Conservation (phyloP, 345 rosid species). For the Citrus reticulata region DNA sequence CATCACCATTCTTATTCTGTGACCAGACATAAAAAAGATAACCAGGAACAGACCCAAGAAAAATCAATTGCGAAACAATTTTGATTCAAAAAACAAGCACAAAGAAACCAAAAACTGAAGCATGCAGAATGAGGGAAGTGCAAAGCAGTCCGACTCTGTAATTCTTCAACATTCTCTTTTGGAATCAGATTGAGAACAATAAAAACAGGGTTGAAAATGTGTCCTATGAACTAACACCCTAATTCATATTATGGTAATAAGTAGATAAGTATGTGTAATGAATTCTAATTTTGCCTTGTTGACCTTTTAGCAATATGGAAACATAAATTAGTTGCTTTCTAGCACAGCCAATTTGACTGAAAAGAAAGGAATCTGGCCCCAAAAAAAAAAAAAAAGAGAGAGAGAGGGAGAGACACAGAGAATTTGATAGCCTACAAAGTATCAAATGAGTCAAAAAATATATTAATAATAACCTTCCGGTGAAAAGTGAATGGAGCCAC, state of each 20-base stretch:
- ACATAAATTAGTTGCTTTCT: background rate
- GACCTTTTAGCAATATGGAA: background rate
- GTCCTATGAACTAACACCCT: background rate
- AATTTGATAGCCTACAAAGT: background rate
- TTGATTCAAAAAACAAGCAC: background rate
- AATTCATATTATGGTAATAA: background rate
- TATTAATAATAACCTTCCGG: conserved; percentile 33
- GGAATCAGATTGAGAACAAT: background rate
- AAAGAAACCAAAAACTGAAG: background rate
- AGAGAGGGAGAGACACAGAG: no score
- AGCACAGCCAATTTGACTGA: background rate
- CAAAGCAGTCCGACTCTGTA: background rate
- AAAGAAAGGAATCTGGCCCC: background rate
- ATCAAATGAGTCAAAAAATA: background rate
- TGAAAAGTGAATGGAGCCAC: conserved; percentile 29
- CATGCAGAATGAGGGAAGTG: background rate
- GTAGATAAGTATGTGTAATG: background rate
- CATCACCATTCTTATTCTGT: background rate
- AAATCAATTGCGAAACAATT: background rate
- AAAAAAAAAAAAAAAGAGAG: background rate
- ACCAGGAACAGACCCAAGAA: background rate
- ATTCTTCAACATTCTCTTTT: background rate
- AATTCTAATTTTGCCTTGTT: background rate
- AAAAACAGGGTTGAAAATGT: background rate
- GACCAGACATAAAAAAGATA: background rate